phyloP scores from a whole-genome alignment of 441 rosid species.

The Populus tomentosa region DNA sequence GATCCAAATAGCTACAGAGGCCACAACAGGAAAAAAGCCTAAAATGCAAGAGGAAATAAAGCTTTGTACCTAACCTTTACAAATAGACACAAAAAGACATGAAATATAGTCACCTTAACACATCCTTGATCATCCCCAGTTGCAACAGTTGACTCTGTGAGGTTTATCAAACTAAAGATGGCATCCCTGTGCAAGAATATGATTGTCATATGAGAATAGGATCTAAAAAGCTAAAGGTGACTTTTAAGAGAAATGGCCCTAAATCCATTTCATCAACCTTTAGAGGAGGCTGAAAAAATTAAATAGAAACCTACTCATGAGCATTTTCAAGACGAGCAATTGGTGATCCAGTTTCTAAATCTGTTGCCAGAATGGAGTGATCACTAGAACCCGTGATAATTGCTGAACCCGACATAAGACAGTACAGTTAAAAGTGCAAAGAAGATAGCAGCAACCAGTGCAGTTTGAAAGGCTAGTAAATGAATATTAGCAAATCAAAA shows the following conservation, averaged over 20 bases:
- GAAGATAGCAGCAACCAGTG: neutral
- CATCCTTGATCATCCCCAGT: slow-evolving; percentile 95
- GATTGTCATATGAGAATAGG: slow-evolving; percentile 1
- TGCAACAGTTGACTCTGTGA: slow-evolving; percentile 81
- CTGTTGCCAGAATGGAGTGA: slow-evolving; percentile 71
- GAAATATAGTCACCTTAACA: slow-evolving; percentile 53
- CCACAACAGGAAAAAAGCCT: neutral
- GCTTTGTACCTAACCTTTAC: neutral
- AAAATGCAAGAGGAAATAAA: neutral
- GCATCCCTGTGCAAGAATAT: no score
- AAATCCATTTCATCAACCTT: neutral
- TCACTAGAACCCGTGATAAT: slow-evolving; percentile 75
- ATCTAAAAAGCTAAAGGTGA: neutral
- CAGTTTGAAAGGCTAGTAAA: neutral
- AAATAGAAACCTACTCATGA: slow-evolving; percentile 50
- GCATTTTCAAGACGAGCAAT: slow-evolving; percentile 83
- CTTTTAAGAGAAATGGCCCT: neutral
- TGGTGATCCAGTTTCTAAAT: slow-evolving; percentile 75
- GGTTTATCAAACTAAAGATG: slow-evolving; percentile 62
- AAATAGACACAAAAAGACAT: no score
- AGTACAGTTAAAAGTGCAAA: neutral
- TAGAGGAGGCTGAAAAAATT: neutral
- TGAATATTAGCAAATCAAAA: neutral
- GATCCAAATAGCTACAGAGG: neutral
- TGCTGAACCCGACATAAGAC: slow-evolving; percentile 30